Evolutionary conservation across 805 yeast species (phyloP).

Genomic region (Wickerhamomyces mucosus): DNA sequence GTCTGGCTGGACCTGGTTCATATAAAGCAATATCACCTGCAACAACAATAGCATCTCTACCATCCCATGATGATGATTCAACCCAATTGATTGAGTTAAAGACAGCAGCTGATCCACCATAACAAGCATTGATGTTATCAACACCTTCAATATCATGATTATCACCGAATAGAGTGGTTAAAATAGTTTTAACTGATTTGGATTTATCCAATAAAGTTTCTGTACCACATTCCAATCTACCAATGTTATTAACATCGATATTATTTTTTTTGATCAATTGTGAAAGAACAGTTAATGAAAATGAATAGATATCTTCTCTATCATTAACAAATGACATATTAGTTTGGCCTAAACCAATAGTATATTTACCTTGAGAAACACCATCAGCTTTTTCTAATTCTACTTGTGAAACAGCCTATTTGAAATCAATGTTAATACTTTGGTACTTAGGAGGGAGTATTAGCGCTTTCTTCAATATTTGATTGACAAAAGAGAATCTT

Average conservation of each 20-base stretch:
- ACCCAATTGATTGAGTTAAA: constrained; percentile 94
- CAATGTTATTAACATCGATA: constrained; percentile 73
- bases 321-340: constrained; percentile 97
- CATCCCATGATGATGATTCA: constrained; percentile 96
- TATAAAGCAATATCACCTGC: constrained; percentile 98
- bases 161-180: constrained; percentile 87
- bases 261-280: constrained; percentile 71
- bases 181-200: constrained; percentile 89
- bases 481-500: neutral
- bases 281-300: constrained; percentile 81
- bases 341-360: constrained; percentile 98
- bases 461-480: neutral
- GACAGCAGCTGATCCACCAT: constrained; percentile 95
- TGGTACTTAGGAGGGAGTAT: neutral
- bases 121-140: constrained; percentile 94
- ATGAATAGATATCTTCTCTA: constrained; percentile 93
- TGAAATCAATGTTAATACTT: constrained; percentile 1
- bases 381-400: constrained; percentile 81
- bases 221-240: constrained; percentile 97
- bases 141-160: constrained; percentile 92
- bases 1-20: constrained; percentile 96
- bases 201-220: constrained; percentile 96
- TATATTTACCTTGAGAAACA: constrained; percentile 89
- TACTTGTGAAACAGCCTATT: constrained; percentile 66
- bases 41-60: constrained; percentile 93